phyloP scores from a whole-genome alignment of 2,329 filamentous ascomycete genomes.

The Penicillium sp. region DNA sequence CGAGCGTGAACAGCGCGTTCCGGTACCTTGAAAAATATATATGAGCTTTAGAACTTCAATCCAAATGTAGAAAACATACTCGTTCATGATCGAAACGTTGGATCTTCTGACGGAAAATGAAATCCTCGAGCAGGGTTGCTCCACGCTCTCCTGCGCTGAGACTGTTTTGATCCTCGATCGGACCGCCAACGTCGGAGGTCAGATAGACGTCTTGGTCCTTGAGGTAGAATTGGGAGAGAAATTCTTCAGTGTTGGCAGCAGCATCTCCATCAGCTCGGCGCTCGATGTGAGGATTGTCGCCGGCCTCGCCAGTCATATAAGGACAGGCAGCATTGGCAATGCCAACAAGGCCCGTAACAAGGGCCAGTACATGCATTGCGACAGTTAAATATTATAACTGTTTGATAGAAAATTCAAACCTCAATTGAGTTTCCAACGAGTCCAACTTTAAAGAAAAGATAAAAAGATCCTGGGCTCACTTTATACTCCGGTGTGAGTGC shows the following conservation, averaged over 20 bases:
- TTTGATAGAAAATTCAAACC: not conserved
- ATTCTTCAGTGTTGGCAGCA: constrained; percentile 37
- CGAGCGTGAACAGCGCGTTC: constrained; percentile 69
- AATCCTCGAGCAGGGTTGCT: constrained; percentile 69
- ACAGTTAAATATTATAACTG: not conserved
- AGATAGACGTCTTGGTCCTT: constrained; percentile 58
- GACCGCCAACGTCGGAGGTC: constrained; percentile 68
- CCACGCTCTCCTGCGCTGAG: constrained; percentile 67
- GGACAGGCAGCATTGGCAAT: constrained; percentile 43
- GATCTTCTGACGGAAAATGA: constrained; percentile 71
- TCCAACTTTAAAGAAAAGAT: not conserved
- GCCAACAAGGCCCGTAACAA: constrained; percentile 33
- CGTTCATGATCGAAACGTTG: constrained; percentile 70
- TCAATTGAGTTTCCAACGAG: not conserved
- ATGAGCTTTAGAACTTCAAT: constrained; percentile 2
- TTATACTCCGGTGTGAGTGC: constrained; percentile 10
- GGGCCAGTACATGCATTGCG: constrained; percentile 29
- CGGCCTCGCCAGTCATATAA: constrained; percentile 40
- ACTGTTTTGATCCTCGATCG: constrained; percentile 66
- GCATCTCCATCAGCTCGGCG: constrained; percentile 31
- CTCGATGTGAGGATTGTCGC: constrained; percentile 11
- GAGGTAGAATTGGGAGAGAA: constrained; percentile 46
- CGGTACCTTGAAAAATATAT: constrained; percentile 47
- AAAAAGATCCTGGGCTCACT: not conserved
- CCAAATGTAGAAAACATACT: constrained; percentile 42